Evolutionary conservation across 1,284 basidiomycete species (phyloP), one percentile per base, ranked within the genome.

Genomic region (Tylopilus orsonianus): DNA sequence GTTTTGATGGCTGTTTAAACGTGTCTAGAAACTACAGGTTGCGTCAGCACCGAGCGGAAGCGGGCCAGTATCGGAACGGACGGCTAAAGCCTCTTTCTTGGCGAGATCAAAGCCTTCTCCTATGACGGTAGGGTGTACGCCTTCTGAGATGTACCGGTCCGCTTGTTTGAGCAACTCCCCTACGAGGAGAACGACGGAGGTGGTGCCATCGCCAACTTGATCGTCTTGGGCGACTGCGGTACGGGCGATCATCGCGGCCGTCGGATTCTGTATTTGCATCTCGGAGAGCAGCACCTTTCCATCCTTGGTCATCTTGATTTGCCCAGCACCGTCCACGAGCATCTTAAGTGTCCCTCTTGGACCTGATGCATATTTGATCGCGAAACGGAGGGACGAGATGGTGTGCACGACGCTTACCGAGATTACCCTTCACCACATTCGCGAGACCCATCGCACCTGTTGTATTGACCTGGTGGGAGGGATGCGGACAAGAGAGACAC

Each of bases 301-400:
- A 67, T 99, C 97, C 77, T 99, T 99, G 60, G 97, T 99, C 92
- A 99, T 97, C 80, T 98, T 99, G 71, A 99, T 95, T 76, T 97
- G 93, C 13, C 97, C 97, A n/a, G 95, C 80, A 51, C 97, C 97
- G 71, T 99, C 97, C 40, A 99, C 97, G 39, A 99, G 85, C 95
- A 99, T 97, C 78, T 99, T 99, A 59, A 98, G 83, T 3, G 96
- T 98, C 53, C 95, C 94, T 70, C 93, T 77, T 16, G 94, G 94
- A 39, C 94, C 93, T 96, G 54, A 44, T 57, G 37, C 48, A 50
- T 46, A 38, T 52, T 55, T 49, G 50, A 59, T 61, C 55, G 44
- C 41, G 35, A 39, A 48, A 44, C 36, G 39, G 53, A 50, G 48
- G 24, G 41, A 50, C 42, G 50, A 52, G 52, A 52, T 60, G 50